A percentile compares a stretch with the other conserved stretches of the same genome.
Evolutionary conservation across 371 early-diverging fungal species (phyloP).

Genomic region (Fennellomyces sp.): DNA sequence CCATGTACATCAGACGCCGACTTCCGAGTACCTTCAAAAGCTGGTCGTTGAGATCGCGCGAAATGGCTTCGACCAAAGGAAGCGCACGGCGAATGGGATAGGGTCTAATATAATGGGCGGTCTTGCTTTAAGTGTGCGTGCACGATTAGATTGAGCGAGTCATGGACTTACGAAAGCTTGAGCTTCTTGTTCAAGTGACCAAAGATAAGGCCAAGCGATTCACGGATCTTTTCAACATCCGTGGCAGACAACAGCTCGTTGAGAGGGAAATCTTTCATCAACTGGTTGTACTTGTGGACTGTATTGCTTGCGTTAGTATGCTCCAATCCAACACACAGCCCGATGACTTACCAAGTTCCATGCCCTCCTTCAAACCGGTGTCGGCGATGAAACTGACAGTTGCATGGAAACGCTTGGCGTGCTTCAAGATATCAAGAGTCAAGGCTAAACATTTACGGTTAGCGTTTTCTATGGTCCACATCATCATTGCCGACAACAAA

Average conservation of each 20-base stretch:
- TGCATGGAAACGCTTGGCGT: slow-evolving; percentile 98
- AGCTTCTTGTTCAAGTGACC: slow-evolving; percentile 96
- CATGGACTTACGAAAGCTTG: slow-evolving; percentile 80
- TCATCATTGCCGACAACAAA: too few relatives aligned
- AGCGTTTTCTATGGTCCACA: too few relatives aligned
- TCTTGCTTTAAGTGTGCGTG: too few relatives aligned
- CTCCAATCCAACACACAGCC: too few relatives aligned
- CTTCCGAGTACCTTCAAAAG: slow-evolving; percentile 85
- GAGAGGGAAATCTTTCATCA: slow-evolving; percentile 98
- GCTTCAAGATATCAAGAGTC: slow-evolving; percentile 91
- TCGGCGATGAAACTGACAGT: slow-evolving; percentile 98
- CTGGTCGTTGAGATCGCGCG: slow-evolving; percentile 92
- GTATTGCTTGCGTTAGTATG: neutral
- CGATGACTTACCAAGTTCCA: slow-evolving; percentile 66
- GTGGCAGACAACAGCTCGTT: slow-evolving; percentile 95
- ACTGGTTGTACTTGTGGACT: slow-evolving; percentile 94
- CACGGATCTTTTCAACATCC: slow-evolving; percentile 84
- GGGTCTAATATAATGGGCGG: too few relatives aligned
- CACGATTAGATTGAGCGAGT: too few relatives aligned
- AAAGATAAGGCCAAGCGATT: slow-evolving; percentile 86
- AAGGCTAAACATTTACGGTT: slow-evolving; percentile 52
- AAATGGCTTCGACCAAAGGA: slow-evolving; percentile 93
- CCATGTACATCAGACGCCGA: slow-evolving; percentile 93
- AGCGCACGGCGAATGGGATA: slow-evolving; percentile 96
- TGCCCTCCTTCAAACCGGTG: slow-evolving; percentile 95